phyloP scores from a whole-genome alignment of 192 early-diverging fungal species.

The Podila clonocystis region DNA sequence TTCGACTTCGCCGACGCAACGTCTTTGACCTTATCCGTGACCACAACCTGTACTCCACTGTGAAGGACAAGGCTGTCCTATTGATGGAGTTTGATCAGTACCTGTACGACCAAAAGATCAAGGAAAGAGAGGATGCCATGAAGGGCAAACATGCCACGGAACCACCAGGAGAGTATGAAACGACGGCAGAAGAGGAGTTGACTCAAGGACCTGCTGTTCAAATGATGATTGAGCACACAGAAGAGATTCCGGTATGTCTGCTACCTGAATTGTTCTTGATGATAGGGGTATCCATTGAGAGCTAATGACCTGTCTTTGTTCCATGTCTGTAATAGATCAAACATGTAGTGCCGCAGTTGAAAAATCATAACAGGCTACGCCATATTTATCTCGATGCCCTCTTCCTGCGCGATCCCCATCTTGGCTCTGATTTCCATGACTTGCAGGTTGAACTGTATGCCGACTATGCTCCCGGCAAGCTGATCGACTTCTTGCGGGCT shows the following conservation, averaged over 20 bases:
- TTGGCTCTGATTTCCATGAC: constrained; percentile 79
- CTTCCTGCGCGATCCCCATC: constrained; percentile 74
- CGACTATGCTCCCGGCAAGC: constrained; percentile 78
- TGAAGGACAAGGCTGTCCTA: constrained; percentile 82
- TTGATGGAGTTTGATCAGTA: constrained; percentile 88
- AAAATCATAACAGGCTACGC: constrained; percentile 64
- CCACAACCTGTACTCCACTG: constrained; percentile 83
- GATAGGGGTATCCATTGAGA: background rate
- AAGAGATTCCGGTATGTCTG: constrained; percentile 77
- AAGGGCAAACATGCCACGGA: constrained; percentile 1
- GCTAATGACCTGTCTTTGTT: background rate
- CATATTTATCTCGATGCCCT: constrained; percentile 95
- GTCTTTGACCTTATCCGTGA: constrained; percentile 80
- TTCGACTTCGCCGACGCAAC: constrained; percentile 74
- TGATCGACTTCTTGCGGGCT: constrained; percentile 87
- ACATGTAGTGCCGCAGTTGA: constrained; percentile 79
- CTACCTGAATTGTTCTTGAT: background rate
- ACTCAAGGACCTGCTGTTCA: constrained; percentile 73
- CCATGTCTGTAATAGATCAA: constrained; percentile 50
- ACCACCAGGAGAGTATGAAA: background rate
- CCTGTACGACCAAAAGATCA: constrained; percentile 52
- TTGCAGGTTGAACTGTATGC: constrained; percentile 92
- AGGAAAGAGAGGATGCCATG: constrained; percentile 49
- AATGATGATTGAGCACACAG: constrained; percentile 85
- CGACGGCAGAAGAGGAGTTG: constrained; percentile 44